A percentile compares a stretch with the other conserved stretches of the same genome.
phyloP scores from a whole-genome alignment of 257 asterid genomes.

The Solanum chiquidenum region DNA sequence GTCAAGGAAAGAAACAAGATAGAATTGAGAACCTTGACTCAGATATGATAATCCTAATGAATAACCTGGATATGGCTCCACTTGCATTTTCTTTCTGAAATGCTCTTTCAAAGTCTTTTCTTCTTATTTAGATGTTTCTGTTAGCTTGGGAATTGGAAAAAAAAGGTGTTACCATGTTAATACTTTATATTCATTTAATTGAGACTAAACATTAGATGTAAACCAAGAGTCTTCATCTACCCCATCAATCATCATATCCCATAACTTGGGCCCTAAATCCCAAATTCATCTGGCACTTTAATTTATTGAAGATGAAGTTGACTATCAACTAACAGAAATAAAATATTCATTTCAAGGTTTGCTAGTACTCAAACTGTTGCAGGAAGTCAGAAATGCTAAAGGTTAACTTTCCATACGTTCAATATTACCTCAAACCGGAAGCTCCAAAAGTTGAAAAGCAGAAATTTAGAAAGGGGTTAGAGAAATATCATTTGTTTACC shows the following conservation, averaged over 20 bases:
- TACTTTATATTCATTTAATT: not conserved
- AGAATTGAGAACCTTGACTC: not conserved
- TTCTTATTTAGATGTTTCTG: not conserved
- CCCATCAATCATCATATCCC: not conserved
- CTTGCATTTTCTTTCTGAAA: not conserved
- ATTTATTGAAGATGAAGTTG: not conserved
- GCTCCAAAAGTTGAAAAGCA: not conserved
- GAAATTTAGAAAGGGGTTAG: not conserved
- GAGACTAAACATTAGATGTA: not conserved
- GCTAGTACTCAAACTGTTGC: not conserved
- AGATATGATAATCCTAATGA: not conserved
- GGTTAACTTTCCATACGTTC: not conserved
- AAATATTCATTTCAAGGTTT: not conserved
- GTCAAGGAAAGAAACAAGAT: not conserved
- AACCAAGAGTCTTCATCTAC: not conserved
- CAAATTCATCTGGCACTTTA: not conserved
- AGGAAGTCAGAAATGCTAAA: not conserved
- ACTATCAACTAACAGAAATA: not conserved
- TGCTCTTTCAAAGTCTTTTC: not conserved
- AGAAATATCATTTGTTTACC: not conserved
- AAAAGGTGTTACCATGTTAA: not conserved
- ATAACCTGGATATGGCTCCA: not conserved
- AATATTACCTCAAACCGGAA: not conserved
- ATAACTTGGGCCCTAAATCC: not conserved
- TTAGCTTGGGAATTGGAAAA: not conserved